Base-by-base conservation (phyloP, 1,284 basidiomycete species). In the Apiotrichum brassicae region DNA sequence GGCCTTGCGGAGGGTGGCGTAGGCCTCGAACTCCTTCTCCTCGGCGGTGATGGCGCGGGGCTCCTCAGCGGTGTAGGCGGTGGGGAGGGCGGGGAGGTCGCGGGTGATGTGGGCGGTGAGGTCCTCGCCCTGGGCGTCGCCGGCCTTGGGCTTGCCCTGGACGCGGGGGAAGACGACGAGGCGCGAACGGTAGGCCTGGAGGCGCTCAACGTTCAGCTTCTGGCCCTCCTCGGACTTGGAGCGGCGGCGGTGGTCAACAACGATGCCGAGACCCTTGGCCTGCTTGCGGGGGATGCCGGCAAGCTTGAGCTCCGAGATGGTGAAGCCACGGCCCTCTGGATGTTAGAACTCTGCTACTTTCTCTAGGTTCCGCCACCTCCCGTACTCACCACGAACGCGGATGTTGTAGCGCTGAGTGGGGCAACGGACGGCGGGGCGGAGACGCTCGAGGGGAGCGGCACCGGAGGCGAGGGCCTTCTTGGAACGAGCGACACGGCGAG, bases 351-450 rank as follows among this genome's bases (percentile, higher is more conserved):
- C 8, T 26, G 23, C 16, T 18, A 11, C 16, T 6, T 4, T 18
- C 16, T 13, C 14, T 18, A 7, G 18, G 13, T 4, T 5, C 7
- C 6, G n/a, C 22, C 19, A 20, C n/a, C 13, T 22, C 8, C n/a
- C n/a, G n/a, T 51, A 63, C 67, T 43, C 57, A 70, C 67, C 62
- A 64, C 94, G 89, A 70, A 98, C 75, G 78, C 97, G 95, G 77
- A 87, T 85, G 83, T 98, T 99, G 87, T 99, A 99, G 68, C 92
- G 90, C 68, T 97, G 82, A 54, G 94, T 97, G 70, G 91, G 93
- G 63, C 81, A 92, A 75, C 91, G 92, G 68, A 99, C 95, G 60
- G 93, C 94, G 51, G 94, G 94, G 70, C 95, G 92, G 68, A 98
- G 88, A 69, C 86, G 85, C 62, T 84, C 81, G 62, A 92, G 82